These are phyloP conservation scores for Gardenia jasminoides DNA, from an alignment of 257 asterid genomes.

Conservation along the genomic window DNA sequence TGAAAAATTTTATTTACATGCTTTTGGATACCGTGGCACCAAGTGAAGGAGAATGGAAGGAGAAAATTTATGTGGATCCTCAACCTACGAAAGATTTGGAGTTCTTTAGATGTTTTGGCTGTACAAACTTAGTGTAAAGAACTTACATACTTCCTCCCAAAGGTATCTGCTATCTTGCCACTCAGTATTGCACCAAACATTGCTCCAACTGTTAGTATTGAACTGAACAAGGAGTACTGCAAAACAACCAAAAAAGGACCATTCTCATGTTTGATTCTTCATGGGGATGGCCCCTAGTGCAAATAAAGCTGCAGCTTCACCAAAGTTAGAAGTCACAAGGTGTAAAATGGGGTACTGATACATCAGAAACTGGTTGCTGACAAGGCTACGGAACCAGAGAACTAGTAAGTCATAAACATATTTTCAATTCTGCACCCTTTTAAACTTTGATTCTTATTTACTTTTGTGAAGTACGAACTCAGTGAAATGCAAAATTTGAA, in stretches of 20 bases:
- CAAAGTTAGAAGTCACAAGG: too few species aligned
- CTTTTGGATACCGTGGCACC: not conserved
- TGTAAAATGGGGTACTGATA: not conserved
- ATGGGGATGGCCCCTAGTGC: too few species aligned
- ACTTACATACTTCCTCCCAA: conserved; percentile 80
- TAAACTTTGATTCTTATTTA: not conserved
- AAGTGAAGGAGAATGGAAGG: not conserved
- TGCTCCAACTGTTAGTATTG: conserved; percentile 84
- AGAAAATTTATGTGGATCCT: not conserved
- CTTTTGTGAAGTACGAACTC: not conserved
- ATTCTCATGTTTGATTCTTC: not conserved
- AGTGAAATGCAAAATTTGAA: not conserved
- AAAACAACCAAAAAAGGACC: not conserved
- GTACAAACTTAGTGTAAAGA: not conserved
- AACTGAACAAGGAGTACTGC: conserved; percentile 87
- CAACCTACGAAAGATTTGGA: too few species aligned
- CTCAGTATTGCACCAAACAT: conserved; percentile 81
- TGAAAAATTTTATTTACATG: not conserved
- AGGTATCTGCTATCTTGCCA: conserved; percentile 78
- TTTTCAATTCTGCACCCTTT: not conserved
- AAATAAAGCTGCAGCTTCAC: not conserved
- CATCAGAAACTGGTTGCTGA: not conserved
- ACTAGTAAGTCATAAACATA: not conserved
- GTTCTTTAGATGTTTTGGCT: too few species aligned
- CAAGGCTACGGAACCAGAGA: not conserved